Evolutionary conservation across 2,329 filamentous ascomycete species (phyloP).

Genomic region (Neofusicoccum parvum): DNA sequence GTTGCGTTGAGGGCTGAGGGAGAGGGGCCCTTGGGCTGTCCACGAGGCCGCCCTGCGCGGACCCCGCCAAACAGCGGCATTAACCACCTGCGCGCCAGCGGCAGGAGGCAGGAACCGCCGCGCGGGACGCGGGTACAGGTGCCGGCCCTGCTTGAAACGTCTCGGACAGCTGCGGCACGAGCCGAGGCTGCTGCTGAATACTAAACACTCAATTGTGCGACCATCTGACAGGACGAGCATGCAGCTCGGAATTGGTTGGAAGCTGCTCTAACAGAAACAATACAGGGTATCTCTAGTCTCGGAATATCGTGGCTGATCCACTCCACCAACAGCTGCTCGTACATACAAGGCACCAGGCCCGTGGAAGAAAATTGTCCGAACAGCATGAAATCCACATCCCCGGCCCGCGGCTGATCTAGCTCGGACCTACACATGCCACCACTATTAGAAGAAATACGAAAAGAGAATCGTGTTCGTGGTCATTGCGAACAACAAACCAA

Average conservation of each 20-base stretch:
- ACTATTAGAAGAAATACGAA: slow-evolving; percentile 12
- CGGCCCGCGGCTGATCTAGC: neutral
- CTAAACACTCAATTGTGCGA: neutral
- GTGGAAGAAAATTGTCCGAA: neutral
- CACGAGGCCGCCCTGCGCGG: neutral
- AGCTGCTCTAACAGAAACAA: slow-evolving; percentile 9
- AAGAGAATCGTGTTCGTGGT: slow-evolving; percentile 14
- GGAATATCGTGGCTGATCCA: slow-evolving; percentile 2
- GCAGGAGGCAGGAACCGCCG: neutral
- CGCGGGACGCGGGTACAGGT: neutral
- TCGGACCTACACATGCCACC: neutral
- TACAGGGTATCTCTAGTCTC: slow-evolving; percentile 12
- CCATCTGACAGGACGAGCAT: neutral
- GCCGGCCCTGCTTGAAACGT: neutral
- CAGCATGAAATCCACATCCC: neutral
- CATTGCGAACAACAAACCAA: slow-evolving; percentile 20
- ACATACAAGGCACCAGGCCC: slow-evolving; percentile 12
- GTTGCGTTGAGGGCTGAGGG: neutral
- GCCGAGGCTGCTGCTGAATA: neutral
- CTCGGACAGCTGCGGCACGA: neutral
- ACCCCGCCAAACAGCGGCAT: slow-evolving; percentile 2
- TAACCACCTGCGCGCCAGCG: neutral
- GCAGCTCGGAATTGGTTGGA: neutral
- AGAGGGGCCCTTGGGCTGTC: neutral
- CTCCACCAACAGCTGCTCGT: neutral